phyloP scores from a whole-genome alignment of 768 basidiomycete species.

The Boletus coccyginus region DNA sequence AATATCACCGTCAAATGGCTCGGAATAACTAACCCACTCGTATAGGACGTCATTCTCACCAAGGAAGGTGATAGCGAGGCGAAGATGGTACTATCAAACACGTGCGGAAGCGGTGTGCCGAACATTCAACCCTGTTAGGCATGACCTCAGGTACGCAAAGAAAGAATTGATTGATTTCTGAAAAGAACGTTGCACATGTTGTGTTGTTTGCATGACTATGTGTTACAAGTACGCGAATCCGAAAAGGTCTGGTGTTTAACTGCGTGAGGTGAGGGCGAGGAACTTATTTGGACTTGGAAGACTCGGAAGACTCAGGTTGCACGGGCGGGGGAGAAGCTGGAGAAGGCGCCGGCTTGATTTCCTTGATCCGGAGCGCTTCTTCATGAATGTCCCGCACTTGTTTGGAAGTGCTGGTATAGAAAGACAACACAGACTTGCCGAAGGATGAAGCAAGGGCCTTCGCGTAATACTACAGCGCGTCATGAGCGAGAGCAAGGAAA shows the following conservation, averaged over 20 bases:
- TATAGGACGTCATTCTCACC: conserved; percentile 5
- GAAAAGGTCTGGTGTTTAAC: not conserved
- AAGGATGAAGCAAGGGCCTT: conserved; percentile 72
- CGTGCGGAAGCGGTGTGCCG: conserved; percentile 1
- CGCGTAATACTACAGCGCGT: conserved; percentile 63
- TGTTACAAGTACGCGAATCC: conserved; percentile 9
- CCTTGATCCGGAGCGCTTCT: conserved; percentile 82
- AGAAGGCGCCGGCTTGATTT: conserved; percentile 43
- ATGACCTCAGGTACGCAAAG: no score
- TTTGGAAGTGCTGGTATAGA: conserved; percentile 89
- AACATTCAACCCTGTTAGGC: not conserved
- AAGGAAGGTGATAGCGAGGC: not conserved
- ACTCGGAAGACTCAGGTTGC: conserved; percentile 12
- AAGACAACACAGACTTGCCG: conserved; percentile 71
- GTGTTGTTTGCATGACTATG: not conserved
- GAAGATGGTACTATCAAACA: not conserved
- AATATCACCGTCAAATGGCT: not conserved
- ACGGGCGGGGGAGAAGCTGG: conserved; percentile 11
- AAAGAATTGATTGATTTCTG: not conserved
- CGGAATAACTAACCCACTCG: not conserved
- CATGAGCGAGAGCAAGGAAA: not conserved
- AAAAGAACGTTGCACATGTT: not conserved
- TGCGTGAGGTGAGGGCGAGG: not conserved
- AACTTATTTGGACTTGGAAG: conserved; percentile 11
- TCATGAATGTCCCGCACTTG: conserved; percentile 91